These are phyloP conservation scores for Leptographium procerum DNA, from an alignment of 2,329 filamentous ascomycete genomes.

Conservation along the genomic window DNA sequence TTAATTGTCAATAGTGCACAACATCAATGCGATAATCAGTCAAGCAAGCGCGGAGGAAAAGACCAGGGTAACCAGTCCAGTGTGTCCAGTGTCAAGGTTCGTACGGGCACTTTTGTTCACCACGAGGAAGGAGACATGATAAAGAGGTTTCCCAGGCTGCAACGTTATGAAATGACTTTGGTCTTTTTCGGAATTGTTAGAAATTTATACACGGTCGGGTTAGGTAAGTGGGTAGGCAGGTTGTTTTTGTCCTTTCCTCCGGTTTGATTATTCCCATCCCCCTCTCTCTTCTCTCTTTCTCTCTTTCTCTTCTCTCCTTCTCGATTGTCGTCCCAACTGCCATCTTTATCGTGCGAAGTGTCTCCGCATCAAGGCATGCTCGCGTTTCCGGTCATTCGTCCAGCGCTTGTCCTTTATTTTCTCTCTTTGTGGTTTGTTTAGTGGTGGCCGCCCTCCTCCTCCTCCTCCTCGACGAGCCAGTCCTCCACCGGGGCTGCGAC, in stretches of 20 bases:
- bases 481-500: constrained; percentile 47
- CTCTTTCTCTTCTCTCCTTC: not conserved
- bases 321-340: not conserved
- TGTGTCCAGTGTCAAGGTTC: not conserved
- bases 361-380: not conserved
- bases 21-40: no score
- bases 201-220: not conserved
- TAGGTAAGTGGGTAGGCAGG: not conserved
- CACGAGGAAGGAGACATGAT: not conserved
- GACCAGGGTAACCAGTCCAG: no score
- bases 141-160: not conserved
- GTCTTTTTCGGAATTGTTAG: not conserved
- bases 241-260: not conserved
- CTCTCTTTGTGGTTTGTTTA: constrained; percentile 20
- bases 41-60: no score
- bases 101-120: not conserved
- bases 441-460: constrained; percentile 33
- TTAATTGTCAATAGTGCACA: no score
- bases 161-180: not conserved
- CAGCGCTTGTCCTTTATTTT: not conserved
- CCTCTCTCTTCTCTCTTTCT: not conserved
- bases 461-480: constrained; percentile 79
- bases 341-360: not conserved
- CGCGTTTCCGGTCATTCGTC: not conserved
- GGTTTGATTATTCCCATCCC: not conserved